Conservation (phyloP, 768 basidiomycete species). For the Phlebiopsis gigantea region DNA sequence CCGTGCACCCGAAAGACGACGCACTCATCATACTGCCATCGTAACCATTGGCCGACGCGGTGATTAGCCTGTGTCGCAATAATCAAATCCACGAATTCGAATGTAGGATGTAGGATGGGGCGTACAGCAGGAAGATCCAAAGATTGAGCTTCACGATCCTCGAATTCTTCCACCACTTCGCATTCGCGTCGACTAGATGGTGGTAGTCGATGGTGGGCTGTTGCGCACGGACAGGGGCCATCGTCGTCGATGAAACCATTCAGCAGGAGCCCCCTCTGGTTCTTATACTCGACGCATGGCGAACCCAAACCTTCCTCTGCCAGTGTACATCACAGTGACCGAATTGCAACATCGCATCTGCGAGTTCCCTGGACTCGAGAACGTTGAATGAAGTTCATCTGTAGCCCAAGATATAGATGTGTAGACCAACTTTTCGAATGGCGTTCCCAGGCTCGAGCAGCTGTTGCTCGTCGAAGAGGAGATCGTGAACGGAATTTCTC, state of each 20-base stretch:
- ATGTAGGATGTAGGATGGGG: not conserved
- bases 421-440: too few species aligned
- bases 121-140: conserved; percentile 66
- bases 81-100: not conserved
- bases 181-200: conserved; percentile 57
- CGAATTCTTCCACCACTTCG: conserved; percentile 75
- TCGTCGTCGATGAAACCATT: not conserved
- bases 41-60: conserved; percentile 73
- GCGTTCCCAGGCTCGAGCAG: too few species aligned
- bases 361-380: too few species aligned
- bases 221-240: conserved; percentile 26
- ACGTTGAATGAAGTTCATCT: too few species aligned
- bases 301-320: not conserved
- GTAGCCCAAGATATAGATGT: too few species aligned
- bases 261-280: not conserved
- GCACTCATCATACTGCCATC: conserved; percentile 79
- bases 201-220: conserved; percentile 31
- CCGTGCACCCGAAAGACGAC: conserved; percentile 8
- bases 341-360: too few species aligned
- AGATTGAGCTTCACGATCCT: conserved; percentile 61
- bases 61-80: conserved; percentile 47
- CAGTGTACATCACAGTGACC: too few species aligned
- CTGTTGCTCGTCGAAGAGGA: too few species aligned
- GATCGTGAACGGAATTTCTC: too few species aligned
- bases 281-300: not conserved